Evolutionary conservation across 1,284 basidiomycete species (phyloP).

Genomic region (Porogramme epimiltina): DNA sequence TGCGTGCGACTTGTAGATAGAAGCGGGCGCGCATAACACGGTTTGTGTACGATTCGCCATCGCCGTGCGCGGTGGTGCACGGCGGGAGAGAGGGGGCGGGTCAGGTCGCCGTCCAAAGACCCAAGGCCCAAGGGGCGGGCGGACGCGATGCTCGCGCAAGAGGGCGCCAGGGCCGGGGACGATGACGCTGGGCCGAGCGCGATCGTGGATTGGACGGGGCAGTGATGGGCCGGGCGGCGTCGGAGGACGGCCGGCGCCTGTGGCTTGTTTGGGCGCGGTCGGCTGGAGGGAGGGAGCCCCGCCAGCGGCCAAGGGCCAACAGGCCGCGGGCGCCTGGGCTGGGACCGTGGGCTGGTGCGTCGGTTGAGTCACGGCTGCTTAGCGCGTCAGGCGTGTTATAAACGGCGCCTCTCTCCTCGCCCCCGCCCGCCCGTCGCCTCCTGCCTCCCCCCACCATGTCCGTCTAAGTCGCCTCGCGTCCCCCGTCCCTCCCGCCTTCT

Average conservation of each 20-base stretch:
- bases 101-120: no score
- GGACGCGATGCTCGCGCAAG: conserved; percentile 11
- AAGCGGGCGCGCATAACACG: not conserved
- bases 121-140: not conserved
- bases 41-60: no score
- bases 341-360: conserved; percentile 14
- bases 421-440: conserved; percentile 26
- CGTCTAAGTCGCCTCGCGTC: conserved; percentile 36
- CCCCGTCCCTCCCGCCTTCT: conserved; percentile 22
- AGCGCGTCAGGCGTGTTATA: no score
- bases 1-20: not conserved
- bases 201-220: not conserved
- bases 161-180: not conserved
- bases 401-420: conserved; percentile 23
- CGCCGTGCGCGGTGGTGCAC: no score
- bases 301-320: no score
- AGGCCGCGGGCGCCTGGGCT: not conserved
- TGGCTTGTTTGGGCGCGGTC: not conserved
- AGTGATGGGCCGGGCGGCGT: not conserved
- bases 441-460: conserved; percentile 47
- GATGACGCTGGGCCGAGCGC: not conserved
- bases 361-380: conserved; percentile 29
- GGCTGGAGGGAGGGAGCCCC: no score
- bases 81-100: no score
- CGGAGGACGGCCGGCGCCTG: not conserved